Evolutionary conservation across 768 basidiomycete species (phyloP), one percentile per base, ranked within the genome.

Genomic region (Coprinellus micaceus): DNA sequence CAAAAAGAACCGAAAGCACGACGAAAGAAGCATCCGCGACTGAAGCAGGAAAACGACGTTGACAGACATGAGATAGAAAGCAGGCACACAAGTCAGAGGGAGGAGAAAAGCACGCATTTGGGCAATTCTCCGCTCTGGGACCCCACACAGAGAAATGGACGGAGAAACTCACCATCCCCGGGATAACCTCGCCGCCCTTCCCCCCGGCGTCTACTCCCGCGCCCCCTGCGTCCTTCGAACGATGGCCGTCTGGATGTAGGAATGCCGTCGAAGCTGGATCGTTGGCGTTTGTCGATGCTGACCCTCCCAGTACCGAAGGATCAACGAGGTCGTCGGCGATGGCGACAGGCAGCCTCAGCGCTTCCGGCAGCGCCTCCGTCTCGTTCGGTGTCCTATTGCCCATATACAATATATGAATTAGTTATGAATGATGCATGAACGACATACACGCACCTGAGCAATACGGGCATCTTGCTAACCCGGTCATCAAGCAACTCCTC

Each of bases 401-500:
- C n/a, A n/a, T n/a, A n/a, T n/a, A n/a, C n/a, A n/a, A n/a, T n/a
- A n/a, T n/a, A n/a, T n/a, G n/a, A n/a, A n/a, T n/a, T n/a, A n/a
- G n/a, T n/a, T n/a, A n/a, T n/a, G n/a, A n/a, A n/a, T n/a, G n/a
- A n/a, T n/a, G n/a, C n/a, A n/a, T n/a, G n/a, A 33, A 37, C 41
- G 25, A 53, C 58, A 41, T 40, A 57, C 36, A 36, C 54, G 58
- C 56, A 46, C 41, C 40, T 19, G 29, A 54, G 21, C 40, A 53
- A 60, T 51, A 51, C 22, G 58, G 48, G 30, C 54, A 56, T 49
- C 54, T 56, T 41, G 22, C n/a, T 43, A 54, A 84, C 77, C 63
- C 83, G 77, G 63, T 88, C 84, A 63, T 91, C 86, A 64, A 89
- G 78, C 63, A 93, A 70, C 68, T 91, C 89, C 52, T 91, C 88